A percentile compares a stretch with the other conserved stretches of the same genome.
Evolutionary conservation across 2,329 filamentous ascomycete species (phyloP).

Genomic region (Claviceps maximensis): DNA sequence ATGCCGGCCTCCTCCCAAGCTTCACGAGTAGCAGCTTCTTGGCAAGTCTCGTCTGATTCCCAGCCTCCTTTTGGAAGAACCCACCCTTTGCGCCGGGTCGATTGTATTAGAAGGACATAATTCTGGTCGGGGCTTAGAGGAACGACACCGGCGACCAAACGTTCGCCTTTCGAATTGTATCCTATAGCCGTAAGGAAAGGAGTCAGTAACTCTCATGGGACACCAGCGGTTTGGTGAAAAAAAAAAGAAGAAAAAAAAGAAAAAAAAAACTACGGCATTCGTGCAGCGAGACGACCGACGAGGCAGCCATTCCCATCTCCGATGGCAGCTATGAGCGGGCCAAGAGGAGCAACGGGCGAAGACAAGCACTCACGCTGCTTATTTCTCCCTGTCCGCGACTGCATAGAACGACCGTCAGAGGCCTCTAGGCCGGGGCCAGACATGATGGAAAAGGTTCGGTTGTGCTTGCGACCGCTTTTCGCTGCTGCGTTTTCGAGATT

Average conservation of each 20-base stretch:
- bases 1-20: conserved; percentile 98
- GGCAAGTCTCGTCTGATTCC: conserved; percentile 85
- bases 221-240: conserved; percentile 1
- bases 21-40: conserved; percentile 74
- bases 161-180: conserved; percentile 83
- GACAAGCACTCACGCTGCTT: conserved; percentile 57
- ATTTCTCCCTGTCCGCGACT: conserved; percentile 62
- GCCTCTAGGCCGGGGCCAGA: conserved; percentile 23
- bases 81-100: conserved; percentile 81
- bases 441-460: conserved; percentile 15
- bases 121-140: conserved; percentile 76
- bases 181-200: conserved; percentile 38
- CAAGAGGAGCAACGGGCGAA: neutral
- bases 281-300: conserved; percentile 1
- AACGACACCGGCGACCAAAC: conserved; percentile 88
- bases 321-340: neutral
- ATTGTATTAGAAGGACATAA: conserved; percentile 87
- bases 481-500: neutral
- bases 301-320: neutral
- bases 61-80: conserved; percentile 96
- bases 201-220: conserved; percentile 8
- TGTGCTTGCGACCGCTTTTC: conserved; percentile 1
- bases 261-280: conserved; percentile 1
- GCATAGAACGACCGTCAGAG: conserved; percentile 41
- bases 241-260: no score